Base-by-base conservation (phyloP, 176 grass and related monocot species). In the Leersia perrieri region DNA sequence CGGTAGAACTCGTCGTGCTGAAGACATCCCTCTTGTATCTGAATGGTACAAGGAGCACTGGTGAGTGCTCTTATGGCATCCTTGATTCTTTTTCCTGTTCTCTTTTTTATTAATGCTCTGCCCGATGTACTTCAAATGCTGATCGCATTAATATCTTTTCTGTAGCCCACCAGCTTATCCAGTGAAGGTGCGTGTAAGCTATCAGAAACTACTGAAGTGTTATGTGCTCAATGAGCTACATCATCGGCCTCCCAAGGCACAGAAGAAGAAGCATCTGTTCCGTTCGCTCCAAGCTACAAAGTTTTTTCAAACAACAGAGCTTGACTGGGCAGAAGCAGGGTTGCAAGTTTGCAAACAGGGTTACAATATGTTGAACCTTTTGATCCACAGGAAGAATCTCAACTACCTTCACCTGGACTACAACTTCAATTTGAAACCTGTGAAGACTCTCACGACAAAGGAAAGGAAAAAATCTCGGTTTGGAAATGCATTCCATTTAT, bases 341-440 rank as follows among this genome's bases (percentile, higher is more conserved):
- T 57, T 98, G 63, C 96, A 98, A 88, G 96, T 98, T 75, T 98
- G 92, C 77, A 98, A 98, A 75, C 96, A 98, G 73, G 96, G 96
- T 33, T 98, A 95, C 86, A 98, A 98, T 85, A 98, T 98, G 96
- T 76, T 98, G 0, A 98, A 98, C 72, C 76, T 98, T 73, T 93
- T 98, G 86, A 98, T 98, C 83, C 96, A 98, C 83, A 89, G 96
- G 49, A 98, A 95, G 80, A 98, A 98, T 55, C 84, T 98, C 63
- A 98, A 98, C 62, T 95, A 95, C 89, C 96, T 98, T 86, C 96
- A 98, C 63, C 84, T 98, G 14, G 96, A 98, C 73, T 98, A 98
- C 80, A 98, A 98, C 71, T 98, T 98, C 70, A 98, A 98, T 88
- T 75, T 98, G 78, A 95, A 98, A 71, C 96, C 96, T 33, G 96